These are phyloP conservation scores for Penicillium brasilianum DNA, from an alignment of 2,329 filamentous ascomycete genomes.

Conservation along the genomic window DNA sequence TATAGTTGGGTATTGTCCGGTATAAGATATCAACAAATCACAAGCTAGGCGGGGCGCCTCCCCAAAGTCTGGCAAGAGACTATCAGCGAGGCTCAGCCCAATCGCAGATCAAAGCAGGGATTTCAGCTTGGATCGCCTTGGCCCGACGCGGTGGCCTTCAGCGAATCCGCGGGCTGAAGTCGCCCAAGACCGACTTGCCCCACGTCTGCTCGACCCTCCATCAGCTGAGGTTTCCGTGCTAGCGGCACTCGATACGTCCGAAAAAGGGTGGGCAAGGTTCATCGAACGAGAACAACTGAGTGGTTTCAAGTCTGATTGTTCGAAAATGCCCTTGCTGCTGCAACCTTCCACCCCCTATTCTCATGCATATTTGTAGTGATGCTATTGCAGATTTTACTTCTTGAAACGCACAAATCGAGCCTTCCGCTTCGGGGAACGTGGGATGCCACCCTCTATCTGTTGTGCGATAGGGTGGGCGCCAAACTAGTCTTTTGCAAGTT, in stretches of 20 bases:
- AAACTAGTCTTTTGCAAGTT: not conserved
- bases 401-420: slow-evolving; percentile 14
- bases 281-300: slow-evolving; percentile 6
- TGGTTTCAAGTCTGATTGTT: slow-evolving; percentile 14
- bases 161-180: slow-evolving; percentile 41
- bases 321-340: slow-evolving; percentile 3
- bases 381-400: not conserved
- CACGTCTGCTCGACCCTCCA: slow-evolving; percentile 40
- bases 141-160: slow-evolving; percentile 34
- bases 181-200: slow-evolving; percentile 38
- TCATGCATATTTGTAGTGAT: slow-evolving; percentile 6
- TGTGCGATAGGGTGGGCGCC: slow-evolving; percentile 16
- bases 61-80: slow-evolving; percentile 41
- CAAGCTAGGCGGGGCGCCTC: slow-evolving; percentile 30
- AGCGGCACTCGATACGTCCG: slow-evolving; percentile 28
- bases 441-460: slow-evolving; percentile 14
- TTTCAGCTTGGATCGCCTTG: slow-evolving; percentile 38
- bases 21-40: slow-evolving; percentile 1
- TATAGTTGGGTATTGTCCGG: slow-evolving; percentile 13
- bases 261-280: slow-evolving; percentile 20
- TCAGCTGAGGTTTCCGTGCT: slow-evolving; percentile 37
- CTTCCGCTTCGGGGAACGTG: slow-evolving; percentile 19
- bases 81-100: slow-evolving; percentile 43
- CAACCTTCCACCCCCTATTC: slow-evolving; percentile 12
- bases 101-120: slow-evolving; percentile 46